These are phyloP conservation scores for Apophysomyces ossiformis DNA, from an alignment of 371 early-diverging fungal species.

Conservation along the genomic window DNA sequence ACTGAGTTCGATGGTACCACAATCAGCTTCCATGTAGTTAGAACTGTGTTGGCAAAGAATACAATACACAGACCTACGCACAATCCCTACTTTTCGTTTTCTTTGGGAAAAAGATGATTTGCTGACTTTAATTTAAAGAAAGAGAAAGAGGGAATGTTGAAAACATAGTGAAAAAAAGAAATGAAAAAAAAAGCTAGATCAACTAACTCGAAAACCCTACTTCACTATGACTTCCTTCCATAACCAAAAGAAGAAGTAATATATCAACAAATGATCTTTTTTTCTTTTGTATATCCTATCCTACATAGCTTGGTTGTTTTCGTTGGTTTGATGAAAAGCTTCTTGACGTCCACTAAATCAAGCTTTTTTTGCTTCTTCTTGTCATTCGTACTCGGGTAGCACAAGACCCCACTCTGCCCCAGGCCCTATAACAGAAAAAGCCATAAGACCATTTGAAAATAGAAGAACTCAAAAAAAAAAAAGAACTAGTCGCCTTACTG, in stretches of 20 bases:
- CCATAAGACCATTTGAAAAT: too few species aligned
- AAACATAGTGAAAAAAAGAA: not conserved
- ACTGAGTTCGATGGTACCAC: constrained; percentile 21
- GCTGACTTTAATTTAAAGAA: not conserved
- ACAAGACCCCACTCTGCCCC: constrained; percentile 14
- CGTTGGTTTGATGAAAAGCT: too few species aligned
- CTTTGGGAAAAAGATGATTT: not conserved
- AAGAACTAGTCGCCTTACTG: not conserved
- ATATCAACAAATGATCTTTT: too few species aligned
- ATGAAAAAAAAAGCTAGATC: constrained; percentile 2
- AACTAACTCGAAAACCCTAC: not conserved
- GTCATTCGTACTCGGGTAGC: constrained; percentile 8
- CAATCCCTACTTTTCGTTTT: too few species aligned
- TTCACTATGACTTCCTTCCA: not conserved
- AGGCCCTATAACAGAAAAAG: not conserved
- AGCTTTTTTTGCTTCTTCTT: not conserved
- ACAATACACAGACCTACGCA: too few species aligned
- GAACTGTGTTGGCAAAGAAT: not conserved
- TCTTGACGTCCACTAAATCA: not conserved
- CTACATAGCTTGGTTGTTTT: too few species aligned
- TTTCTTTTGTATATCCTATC: too few species aligned
- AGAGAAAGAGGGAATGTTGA: not conserved
- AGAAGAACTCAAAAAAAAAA: too few species aligned
- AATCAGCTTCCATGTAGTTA: not conserved
- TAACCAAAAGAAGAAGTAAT: not conserved